A percentile compares a stretch with the other conserved stretches of the same genome.
Evolutionary conservation across 306 rosid genomes (phyloP).

Genomic region (Benincasa hispida): DNA sequence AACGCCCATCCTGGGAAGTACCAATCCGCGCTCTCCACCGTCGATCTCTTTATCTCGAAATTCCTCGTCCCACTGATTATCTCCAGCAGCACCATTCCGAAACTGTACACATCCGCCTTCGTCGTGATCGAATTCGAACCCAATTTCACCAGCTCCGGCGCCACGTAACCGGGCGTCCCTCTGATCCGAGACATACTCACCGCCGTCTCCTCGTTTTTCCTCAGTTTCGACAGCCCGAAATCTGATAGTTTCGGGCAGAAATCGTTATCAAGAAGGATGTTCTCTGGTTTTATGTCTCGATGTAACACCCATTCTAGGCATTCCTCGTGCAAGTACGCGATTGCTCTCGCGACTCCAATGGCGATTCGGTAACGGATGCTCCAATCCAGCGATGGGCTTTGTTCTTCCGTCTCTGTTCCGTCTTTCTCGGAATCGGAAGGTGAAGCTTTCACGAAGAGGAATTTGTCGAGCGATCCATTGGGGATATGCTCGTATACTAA

Average conservation of each 20-base stretch:
- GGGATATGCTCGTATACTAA: slow-evolving; percentile 67
- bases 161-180: slow-evolving; percentile 93
- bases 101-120: slow-evolving; percentile 81
- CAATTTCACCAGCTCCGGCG: slow-evolving; percentile 67
- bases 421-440: not conserved
- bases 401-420: not conserved
- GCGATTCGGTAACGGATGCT: slow-evolving; percentile 60
- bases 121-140: slow-evolving; percentile 68
- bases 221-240: slow-evolving; percentile 64
- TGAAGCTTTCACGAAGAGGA: slow-evolving; percentile 22
- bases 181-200: slow-evolving; percentile 65
- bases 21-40: slow-evolving; percentile 50
- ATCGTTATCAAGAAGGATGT: slow-evolving; percentile 62
- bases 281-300: slow-evolving; percentile 83
- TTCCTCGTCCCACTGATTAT: slow-evolving; percentile 62
- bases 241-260: slow-evolving; percentile 92
- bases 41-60: slow-evolving; percentile 30
- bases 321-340: slow-evolving; percentile 85
- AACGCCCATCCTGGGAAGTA: slow-evolving; percentile 85
- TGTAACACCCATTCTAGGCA: slow-evolving; percentile 93
- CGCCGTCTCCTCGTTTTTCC: slow-evolving; percentile 71
- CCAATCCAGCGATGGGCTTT: slow-evolving; percentile 54
- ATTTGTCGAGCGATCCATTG: slow-evolving; percentile 69
- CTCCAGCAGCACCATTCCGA: slow-evolving; percentile 81
- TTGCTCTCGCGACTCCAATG: slow-evolving; percentile 69